These are phyloP conservation scores for Porcisia hertigi DNA, from an alignment of 208 protist genomes.

Conservation along the genomic window DNA sequence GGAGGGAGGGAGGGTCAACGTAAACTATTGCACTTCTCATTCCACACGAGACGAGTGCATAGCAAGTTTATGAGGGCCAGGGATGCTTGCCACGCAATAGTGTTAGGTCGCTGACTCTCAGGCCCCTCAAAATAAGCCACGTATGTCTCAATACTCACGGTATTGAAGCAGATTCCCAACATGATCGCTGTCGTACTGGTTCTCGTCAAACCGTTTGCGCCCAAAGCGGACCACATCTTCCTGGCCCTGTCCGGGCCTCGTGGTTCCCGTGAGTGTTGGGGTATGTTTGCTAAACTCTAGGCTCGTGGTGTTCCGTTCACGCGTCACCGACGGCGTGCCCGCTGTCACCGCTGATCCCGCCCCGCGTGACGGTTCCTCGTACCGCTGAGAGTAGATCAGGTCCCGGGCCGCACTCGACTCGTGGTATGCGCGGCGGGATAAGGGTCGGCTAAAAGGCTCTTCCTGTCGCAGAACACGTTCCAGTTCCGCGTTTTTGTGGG, in stretches of 20 bases:
- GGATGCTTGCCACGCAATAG: not conserved
- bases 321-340: not conserved
- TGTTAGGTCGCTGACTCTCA: not conserved
- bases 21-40: not conserved
- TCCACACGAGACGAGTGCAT: not conserved
- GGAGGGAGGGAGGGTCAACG: not conserved
- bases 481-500: constrained; percentile 47
- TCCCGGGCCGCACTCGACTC: constrained; percentile 63
- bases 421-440: constrained; percentile 52
- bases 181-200: constrained; percentile 31
- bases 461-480: constrained; percentile 57
- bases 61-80: not conserved
- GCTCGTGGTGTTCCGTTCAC: not conserved
- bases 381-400: constrained; percentile 61
- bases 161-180: constrained; percentile 36
- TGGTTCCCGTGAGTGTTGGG: not conserved
- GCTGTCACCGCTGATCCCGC: constrained; percentile 3
- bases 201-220: constrained; percentile 45
- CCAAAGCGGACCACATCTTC: constrained; percentile 34
- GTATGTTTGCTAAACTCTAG: not conserved
- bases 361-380: constrained; percentile 18
- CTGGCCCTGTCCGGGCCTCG: not conserved
- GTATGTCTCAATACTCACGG: constrained; percentile 10
- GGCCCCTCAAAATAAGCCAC: not conserved
- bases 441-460: constrained; percentile 64